Base-by-base conservation (phyloP, 495 filamentous ascomycete species). In the Parmelia sp. region DNA sequence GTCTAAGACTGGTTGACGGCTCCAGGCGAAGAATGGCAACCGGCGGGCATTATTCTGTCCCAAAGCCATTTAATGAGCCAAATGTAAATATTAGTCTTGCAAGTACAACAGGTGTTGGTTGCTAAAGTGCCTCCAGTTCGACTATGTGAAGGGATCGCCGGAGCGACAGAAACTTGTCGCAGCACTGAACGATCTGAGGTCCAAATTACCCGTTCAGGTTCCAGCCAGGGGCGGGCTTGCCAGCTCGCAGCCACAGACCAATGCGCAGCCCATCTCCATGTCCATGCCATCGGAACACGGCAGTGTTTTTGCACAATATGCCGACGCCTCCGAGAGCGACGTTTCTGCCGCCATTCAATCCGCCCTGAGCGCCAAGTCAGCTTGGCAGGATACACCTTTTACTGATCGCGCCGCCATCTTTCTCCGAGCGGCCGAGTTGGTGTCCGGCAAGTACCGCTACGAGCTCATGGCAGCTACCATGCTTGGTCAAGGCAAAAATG, bases 401-500 rank as follows among this genome's bases (percentile, higher is more conserved):
- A 83, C 87, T 39, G 92, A 96, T 76, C 82, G 93, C 58, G 93
- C 93, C 9, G 88, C 92, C 29, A 82, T 97, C 66, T 97, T 96
- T 77, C 82, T 96, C 25, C 94, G 95, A 76, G 94, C 93, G 3
- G 93, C 93, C 17, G 93, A 97, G 75, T 78, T 97, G 49, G 84
- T 96, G 59, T 81, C 88, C 42, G 85, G 83, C 45, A 96, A 96
- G 73, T 96, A 97, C 76, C 84, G 93, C 65, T 95, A 95, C 73
- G 89, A 96, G 58, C 78, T 97, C 60, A 92, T 96, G 83, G 92
- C 93, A 3, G 87, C 90, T 2, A 97, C 93, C 0, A 96, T 97
- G 83, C 79, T 96, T 10, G 93, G 93, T 35, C 93, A 97, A 73
- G 93, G 93, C 58, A 97, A 97, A 80, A 97, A 96, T 72, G 88